Evolutionary conservation across 2,329 filamentous ascomycete genomes (phyloP), one percentile per base, ranked within the genome.

Genomic region (Fusarium sp.): DNA sequence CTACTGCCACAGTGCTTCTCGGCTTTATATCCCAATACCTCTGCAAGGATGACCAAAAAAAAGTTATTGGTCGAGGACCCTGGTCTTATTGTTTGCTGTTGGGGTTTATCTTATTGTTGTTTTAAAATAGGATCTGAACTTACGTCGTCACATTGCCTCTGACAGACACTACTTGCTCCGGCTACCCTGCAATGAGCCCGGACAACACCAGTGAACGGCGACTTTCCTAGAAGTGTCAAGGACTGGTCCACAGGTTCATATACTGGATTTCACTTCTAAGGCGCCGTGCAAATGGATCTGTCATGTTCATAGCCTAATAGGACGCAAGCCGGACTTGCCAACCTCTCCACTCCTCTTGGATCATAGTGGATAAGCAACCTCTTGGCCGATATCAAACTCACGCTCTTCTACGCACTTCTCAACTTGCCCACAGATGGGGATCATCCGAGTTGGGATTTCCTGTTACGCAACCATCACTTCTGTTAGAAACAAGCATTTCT

Each of bases 261-360:
- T 13, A 31, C 22, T 21, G 36, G 22, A 52, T 45, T 39, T 45
- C 39, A 28, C 15, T 24, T 38, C 34, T 15, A 9, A n/a, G 11
- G 33, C 38, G 26, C 17, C 24, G 24, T 26, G 43, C 24, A n/a
- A n/a, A 45, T 26, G 22, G 15, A 26, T 31, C 26, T 53, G 7
- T 7, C 26, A 22, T 14, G 11, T 40, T 22, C 19, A 9, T 45
- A 19, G 26, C 31, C 33, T 10, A 26, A n/a, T 14, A 21, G 57
- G 57, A 19, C 31, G 42, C 39, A 55, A 53, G 5, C 42, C 24
- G 19, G 44, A 15, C 8, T 34, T 50, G 38, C 28, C 22, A 4
- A 14, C 4, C 42, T 58, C 52, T 19, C 52, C 59, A 34, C 49
- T 34, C n/a, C 36, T 26, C 15, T 26, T 43, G 7, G 22, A 34